These are phyloP conservation scores for Ceratonia siliqua DNA, from an alignment of 306 rosid species.

Conservation along the genomic window DNA sequence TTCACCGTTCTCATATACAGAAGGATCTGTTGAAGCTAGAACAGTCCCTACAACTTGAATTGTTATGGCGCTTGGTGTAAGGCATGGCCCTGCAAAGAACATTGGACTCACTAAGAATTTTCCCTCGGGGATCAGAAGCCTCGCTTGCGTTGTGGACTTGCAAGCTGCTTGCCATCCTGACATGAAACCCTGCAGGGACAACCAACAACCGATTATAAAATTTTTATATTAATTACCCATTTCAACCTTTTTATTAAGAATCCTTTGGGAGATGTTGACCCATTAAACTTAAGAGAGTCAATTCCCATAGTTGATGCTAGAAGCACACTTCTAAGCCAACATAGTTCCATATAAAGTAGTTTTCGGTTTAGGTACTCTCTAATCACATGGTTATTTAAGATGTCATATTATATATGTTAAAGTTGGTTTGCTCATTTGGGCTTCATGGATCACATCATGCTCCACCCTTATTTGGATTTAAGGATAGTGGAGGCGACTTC, in stretches of 20 bases:
- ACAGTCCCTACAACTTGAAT: slow-evolving; percentile 61
- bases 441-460: too few species aligned
- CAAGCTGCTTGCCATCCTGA: slow-evolving; percentile 67
- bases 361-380: too few species aligned
- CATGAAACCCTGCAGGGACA: slow-evolving; percentile 59
- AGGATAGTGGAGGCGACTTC: too few species aligned
- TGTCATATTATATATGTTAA: too few species aligned
- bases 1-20: slow-evolving; percentile 39
- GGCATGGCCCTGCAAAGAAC: slow-evolving; percentile 73
- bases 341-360: too few species aligned
- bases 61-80: slow-evolving; percentile 38
- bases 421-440: too few species aligned
- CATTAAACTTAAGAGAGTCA: not conserved
- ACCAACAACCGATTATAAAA: too few species aligned
- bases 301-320: too few species aligned
- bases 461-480: too few species aligned
- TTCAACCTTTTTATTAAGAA: too few species aligned
- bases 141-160: slow-evolving; percentile 34
- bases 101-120: slow-evolving; percentile 47
- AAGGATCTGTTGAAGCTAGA: slow-evolving; percentile 52
- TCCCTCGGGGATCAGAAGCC: slow-evolving; percentile 62
- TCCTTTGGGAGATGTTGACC: not conserved
- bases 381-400: too few species aligned
- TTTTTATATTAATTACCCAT: not conserved
- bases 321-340: too few species aligned